These are phyloP conservation scores for Pouteria glomerata DNA, from an alignment of 148 eudicot genomes.

Conservation along the genomic window DNA sequence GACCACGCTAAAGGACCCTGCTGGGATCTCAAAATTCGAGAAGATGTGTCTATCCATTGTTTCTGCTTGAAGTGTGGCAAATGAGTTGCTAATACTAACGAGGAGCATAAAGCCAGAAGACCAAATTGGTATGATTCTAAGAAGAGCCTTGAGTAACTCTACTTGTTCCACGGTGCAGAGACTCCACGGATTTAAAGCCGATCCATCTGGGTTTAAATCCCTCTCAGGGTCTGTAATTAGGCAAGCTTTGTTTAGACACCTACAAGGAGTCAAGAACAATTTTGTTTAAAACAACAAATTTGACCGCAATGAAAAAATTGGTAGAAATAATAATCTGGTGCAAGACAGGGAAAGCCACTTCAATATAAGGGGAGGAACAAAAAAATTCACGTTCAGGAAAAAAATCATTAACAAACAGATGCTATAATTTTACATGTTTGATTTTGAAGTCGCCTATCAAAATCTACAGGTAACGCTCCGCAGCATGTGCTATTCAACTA, in stretches of 20 bases:
- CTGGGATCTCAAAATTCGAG: constrained; percentile 19
- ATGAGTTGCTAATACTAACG: constrained; percentile 5
- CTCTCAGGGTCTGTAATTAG: background rate
- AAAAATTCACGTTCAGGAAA: too few relatives aligned
- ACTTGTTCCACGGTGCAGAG: constrained; percentile 12
- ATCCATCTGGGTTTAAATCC: constrained; percentile 6
- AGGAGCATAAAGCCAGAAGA: constrained; percentile 5
- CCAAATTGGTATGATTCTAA: constrained; percentile 11
- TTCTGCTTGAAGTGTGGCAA: constrained; percentile 13
- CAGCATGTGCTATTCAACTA: too few relatives aligned
- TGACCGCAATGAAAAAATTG: too few relatives aligned
- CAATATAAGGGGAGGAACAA: too few relatives aligned
- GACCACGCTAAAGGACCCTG: constrained; percentile 23
- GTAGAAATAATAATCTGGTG: too few relatives aligned
- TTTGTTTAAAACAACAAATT: too few relatives aligned
- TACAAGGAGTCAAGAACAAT: background rate
- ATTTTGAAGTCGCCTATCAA: too few relatives aligned
- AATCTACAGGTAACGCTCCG: too few relatives aligned
- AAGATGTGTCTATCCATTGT: constrained; percentile 19
- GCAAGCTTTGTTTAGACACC: constrained; percentile 16
- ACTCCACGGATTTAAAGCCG: constrained; percentile 1
- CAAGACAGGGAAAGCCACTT: too few relatives aligned
- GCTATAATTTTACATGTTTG: too few relatives aligned
- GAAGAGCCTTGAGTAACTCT: constrained; percentile 7
- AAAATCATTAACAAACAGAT: too few relatives aligned